phyloP scores from a whole-genome alignment of 352 stramenopile species.

The Globisporangium nodosum region DNA sequence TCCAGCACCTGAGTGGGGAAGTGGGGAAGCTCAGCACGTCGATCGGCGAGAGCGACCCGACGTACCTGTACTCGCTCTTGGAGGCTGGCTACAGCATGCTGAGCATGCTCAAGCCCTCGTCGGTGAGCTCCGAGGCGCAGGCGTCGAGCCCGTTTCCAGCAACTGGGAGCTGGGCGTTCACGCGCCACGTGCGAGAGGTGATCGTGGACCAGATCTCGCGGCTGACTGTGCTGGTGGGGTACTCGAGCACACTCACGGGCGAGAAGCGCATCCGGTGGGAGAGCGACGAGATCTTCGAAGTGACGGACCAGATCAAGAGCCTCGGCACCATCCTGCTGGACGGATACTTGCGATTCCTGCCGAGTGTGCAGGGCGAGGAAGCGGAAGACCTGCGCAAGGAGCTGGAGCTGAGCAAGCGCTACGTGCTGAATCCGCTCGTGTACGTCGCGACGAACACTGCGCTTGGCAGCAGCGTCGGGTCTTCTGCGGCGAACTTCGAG shows the following conservation, averaged over 20 bases:
- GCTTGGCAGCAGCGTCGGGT: background rate
- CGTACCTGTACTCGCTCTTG: conserved; percentile 53
- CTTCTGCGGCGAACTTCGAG: conserved; percentile 17
- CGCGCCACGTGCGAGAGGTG: conserved; percentile 47
- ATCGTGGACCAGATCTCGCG: conserved; percentile 58
- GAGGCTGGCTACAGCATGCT: conserved; percentile 71
- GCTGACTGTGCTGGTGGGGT: conserved; percentile 44
- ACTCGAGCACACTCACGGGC: conserved; percentile 20
- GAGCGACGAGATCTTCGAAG: conserved; percentile 58
- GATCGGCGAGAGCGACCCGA: conserved; percentile 53
- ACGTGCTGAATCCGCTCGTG: conserved; percentile 66
- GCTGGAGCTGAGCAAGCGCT: conserved; percentile 46
- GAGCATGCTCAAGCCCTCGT: conserved; percentile 44
- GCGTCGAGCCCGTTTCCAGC: conserved; percentile 14
- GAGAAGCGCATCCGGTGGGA: conserved; percentile 40
- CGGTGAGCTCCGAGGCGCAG: conserved; percentile 10
- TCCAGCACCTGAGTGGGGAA: conserved; percentile 45
- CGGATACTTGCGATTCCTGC: conserved; percentile 46
- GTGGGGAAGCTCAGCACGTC: conserved; percentile 45
- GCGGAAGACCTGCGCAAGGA: conserved; percentile 61
- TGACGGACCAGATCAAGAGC: conserved; percentile 52
- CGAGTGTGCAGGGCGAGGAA: conserved; percentile 27
- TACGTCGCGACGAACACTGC: conserved; percentile 47
- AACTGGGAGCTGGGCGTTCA: conserved; percentile 61
- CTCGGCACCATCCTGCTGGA: conserved; percentile 51